Conservation (phyloP, 371 early-diverging fungal genomes). For the Apophysomyces variabilis region DNA sequence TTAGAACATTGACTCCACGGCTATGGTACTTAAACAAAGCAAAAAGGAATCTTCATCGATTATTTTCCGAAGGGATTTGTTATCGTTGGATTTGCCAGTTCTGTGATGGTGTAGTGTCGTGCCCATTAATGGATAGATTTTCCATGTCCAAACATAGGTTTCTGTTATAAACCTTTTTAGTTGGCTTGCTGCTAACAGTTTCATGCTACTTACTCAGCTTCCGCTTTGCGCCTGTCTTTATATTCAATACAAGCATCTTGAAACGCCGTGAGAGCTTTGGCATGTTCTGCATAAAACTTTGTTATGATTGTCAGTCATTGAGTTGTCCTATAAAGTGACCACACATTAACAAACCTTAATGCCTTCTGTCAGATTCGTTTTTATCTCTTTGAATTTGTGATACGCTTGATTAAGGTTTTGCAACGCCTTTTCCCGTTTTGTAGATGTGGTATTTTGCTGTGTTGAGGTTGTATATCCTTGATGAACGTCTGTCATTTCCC, state of each 20-base stretch:
- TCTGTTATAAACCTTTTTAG: neutral
- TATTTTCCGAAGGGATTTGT: neutral
- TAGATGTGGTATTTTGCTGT: constrained; percentile 49
- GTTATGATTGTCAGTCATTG: constrained; percentile 60
- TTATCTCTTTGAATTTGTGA: constrained; percentile 68
- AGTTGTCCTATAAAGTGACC: constrained; percentile 7
- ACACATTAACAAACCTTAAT: constrained; percentile 41
- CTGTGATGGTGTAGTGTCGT: neutral
- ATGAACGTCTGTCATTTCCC: constrained; percentile 65
- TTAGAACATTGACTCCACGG: neutral
- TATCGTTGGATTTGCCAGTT: neutral
- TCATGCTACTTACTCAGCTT: constrained; percentile 46
- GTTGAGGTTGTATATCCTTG: constrained; percentile 62
- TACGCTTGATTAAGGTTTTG: constrained; percentile 71
- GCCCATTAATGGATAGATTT: neutral
- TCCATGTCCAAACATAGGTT: neutral
- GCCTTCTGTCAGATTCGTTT: constrained; percentile 72
- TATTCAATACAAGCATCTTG: constrained; percentile 70
- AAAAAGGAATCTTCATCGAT: neutral
- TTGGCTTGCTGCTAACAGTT: neutral
- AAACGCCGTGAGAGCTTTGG: constrained; percentile 59
- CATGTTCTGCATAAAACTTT: constrained; percentile 77
- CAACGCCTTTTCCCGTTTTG: constrained; percentile 69
- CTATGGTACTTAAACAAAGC: too few species aligned
- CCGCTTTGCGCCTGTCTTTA: constrained; percentile 66